These are phyloP conservation scores for Melocanna baccifera DNA, from an alignment of 176 grass and related monocot species.

Conservation along the genomic window DNA sequence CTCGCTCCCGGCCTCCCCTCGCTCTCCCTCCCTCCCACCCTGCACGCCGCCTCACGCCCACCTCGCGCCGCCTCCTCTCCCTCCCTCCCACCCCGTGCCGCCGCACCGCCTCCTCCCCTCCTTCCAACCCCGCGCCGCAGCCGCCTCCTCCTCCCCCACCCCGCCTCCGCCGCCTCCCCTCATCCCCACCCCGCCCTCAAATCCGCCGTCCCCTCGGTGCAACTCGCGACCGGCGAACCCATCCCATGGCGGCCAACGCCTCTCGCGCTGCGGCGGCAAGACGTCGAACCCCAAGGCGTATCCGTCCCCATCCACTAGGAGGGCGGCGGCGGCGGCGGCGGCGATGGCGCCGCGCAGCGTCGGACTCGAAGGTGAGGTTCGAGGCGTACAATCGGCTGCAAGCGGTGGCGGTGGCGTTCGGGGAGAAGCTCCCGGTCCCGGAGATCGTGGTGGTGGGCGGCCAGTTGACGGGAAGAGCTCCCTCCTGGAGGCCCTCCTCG, in stretches of 20 bases:
- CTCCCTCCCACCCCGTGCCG: too few species aligned
- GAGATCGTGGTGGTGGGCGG: slow-evolving; percentile 93
- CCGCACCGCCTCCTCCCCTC: too few species aligned
- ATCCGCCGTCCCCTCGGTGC: neutral
- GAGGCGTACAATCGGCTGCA: slow-evolving; percentile 98
- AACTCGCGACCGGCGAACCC: neutral
- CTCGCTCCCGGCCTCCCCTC: too few species aligned
- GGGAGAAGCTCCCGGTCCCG: slow-evolving; percentile 90
- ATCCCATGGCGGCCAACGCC: slow-evolving; percentile 46
- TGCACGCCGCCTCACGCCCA: too few species aligned
- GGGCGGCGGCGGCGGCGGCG: slow-evolving; percentile 24
- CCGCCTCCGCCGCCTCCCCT: too few species aligned
- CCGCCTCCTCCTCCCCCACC: too few species aligned
- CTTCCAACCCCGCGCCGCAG: too few species aligned
- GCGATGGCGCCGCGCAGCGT: slow-evolving; percentile 31
- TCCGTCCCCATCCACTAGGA: slow-evolving; percentile 32
- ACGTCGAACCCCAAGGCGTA: slow-evolving; percentile 48
- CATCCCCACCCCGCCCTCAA: too few species aligned
- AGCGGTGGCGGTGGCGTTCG: slow-evolving; percentile 80
- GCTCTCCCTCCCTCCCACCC: too few species aligned
- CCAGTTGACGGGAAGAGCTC: slow-evolving; percentile 96
- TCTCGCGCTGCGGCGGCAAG: slow-evolving; percentile 39
- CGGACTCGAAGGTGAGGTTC: slow-evolving; percentile 75
- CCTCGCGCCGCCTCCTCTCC: too few species aligned
- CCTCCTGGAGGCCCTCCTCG: too few species aligned